Conservation (phyloP, 2,329 filamentous ascomycete species). For the Leptosphaerulina australis region DNA sequence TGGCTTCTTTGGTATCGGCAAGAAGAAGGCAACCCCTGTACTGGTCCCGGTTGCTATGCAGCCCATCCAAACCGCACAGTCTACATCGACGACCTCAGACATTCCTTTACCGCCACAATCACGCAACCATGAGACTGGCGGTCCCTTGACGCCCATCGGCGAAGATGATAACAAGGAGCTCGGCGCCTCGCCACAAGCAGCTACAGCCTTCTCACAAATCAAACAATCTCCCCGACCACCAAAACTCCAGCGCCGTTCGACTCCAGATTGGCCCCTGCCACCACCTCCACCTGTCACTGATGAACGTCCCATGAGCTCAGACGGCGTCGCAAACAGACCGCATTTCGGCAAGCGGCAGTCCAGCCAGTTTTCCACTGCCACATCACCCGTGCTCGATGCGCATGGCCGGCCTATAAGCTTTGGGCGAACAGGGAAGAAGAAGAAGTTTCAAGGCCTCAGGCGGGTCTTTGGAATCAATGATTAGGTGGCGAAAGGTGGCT, state of each 20-base stretch:
- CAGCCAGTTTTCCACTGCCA: conserved; percentile 22
- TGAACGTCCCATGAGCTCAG: conserved; percentile 42
- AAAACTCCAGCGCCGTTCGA: conserved; percentile 57
- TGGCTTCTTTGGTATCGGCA: conserved; percentile 61
- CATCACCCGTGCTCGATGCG: conserved; percentile 28
- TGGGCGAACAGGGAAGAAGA: conserved; percentile 56
- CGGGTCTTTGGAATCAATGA: conserved; percentile 68
- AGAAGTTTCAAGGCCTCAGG: conserved; percentile 71
- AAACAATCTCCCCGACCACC: conserved; percentile 48
- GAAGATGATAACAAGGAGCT: conserved; percentile 41
- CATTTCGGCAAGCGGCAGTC: conserved; percentile 35
- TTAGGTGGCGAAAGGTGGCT: conserved; percentile 42
- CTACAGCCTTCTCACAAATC: conserved; percentile 18
- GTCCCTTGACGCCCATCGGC: conserved; percentile 43
- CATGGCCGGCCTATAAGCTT: conserved; percentile 31
- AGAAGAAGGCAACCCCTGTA: conserved; percentile 60
- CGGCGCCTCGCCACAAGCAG: conserved; percentile 1
- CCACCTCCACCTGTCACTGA: conserved; percentile 36
- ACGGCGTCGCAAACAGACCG: conserved; percentile 33
- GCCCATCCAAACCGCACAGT: conserved; percentile 25
- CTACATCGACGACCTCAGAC: conserved; percentile 36
- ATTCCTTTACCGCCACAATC: conserved; percentile 40
- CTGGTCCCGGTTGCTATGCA: conserved; percentile 27
- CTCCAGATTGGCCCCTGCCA: conserved; percentile 58
- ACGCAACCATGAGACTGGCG: conserved; percentile 30